Evolutionary conservation across 1,139 yeast species (phyloP), one percentile per base, ranked within the genome.

Genomic region (Suhomyces terraborum): DNA sequence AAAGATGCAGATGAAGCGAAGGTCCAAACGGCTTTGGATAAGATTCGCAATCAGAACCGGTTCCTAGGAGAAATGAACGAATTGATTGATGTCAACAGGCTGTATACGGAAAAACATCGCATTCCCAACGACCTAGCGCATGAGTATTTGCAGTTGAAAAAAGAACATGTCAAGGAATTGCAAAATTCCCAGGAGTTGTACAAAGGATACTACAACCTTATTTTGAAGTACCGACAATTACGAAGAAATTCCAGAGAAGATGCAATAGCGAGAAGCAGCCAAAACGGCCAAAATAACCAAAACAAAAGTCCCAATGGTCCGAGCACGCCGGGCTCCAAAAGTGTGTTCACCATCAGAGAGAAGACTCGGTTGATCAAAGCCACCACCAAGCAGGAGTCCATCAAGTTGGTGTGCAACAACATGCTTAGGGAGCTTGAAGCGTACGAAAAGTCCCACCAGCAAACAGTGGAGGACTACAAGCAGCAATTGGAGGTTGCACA

Each of bases 141-240:
- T 8, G 55, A 61, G 39, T 73, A 66, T 47, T 48, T 60, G 2
- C 48, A 59, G 7, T 54, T 76, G 28, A 61, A 68, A 41, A 43
- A 52, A n/a, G 67, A 66, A 19, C 64, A 64, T 44, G 45, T 67
- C 8, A 52, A 51, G 7, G 74, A 69, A 42, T 49, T 68, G 22
- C 51, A 54, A 18, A 59, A 54, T 32, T 61, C 65, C 13, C 65
- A 61, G 46, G 48, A 45, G 10, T 58, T 69, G 35, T 67, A 67
- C 47, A 54, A 63, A 36, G 66, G 66, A 12, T 77, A 73, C 50
- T 66, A 70, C 47, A 58, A 62, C 40, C 60, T 77, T 22, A 67
- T 69, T 23, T 52, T 63, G 35, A 73, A 72, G 50, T 75, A 76
- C 51, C 61, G 67, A 30, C 61, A 60, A 12, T 53, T 74, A 44